Percentiles rank a stretch among this genome's conserved stretches.
These are phyloP conservation scores for Erodium trifolium DNA, from an alignment of 441 rosid species.

Conservation along the genomic window DNA sequence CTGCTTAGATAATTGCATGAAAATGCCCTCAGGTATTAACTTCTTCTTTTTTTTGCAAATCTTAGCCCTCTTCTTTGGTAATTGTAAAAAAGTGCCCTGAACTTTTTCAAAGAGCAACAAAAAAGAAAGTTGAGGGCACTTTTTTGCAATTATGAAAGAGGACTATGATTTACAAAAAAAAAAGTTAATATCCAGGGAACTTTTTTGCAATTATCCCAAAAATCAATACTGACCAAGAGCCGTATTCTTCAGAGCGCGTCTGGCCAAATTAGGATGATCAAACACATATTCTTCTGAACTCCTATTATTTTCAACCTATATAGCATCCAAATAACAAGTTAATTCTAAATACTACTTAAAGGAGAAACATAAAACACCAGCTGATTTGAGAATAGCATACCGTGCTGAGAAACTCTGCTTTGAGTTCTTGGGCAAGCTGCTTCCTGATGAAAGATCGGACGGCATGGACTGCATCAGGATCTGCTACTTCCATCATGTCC, in stretches of 20 bases:
- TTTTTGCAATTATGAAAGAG: no score
- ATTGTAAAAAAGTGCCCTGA: no score
- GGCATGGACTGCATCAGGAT: constrained; percentile 93
- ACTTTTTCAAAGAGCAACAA: no score
- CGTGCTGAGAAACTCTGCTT: constrained; percentile 56
- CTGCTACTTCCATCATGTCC: constrained; percentile 97
- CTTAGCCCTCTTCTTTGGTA: no score
- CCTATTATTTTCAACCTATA: constrained; percentile 65
- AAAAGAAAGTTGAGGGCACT: no score
- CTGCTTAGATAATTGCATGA: no score
- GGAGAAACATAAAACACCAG: background rate
- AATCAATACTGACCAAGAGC: constrained; percentile 54
- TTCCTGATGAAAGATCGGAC: constrained; percentile 75
- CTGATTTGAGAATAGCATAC: constrained; percentile 34
- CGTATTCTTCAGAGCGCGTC: constrained; percentile 76
- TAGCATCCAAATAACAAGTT: constrained; percentile 13
- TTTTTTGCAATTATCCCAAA: no score
- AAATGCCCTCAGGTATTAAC: no score
- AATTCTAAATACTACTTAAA: background rate
- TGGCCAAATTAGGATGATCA: constrained; percentile 75
- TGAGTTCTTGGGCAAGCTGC: constrained; percentile 83
- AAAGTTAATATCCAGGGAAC: no score
- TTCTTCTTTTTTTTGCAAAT: no score
- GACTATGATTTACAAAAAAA: no score
- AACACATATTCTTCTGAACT: constrained; percentile 70